Percentiles rank a stretch among this genome's conserved stretches.
Conservation (phyloP, 805 yeast species). For the Sugiyamaella marilandica region DNA sequence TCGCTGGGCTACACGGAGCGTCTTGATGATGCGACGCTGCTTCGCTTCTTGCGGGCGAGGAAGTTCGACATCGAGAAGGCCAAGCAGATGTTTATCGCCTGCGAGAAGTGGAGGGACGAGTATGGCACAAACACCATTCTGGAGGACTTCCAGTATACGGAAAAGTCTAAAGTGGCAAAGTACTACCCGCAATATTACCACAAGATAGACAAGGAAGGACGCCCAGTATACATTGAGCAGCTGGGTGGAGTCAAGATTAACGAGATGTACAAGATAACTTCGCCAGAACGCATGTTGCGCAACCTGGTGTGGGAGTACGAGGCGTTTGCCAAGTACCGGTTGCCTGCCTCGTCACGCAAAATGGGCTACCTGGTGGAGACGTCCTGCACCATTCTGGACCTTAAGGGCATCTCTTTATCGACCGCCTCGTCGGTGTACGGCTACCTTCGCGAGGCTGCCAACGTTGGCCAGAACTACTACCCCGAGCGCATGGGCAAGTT, state of each 20-base stretch:
- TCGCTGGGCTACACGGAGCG: constrained; percentile 70
- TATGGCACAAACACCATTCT: constrained; percentile 84
- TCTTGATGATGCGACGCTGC: constrained; percentile 75
- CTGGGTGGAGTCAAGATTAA: constrained; percentile 84
- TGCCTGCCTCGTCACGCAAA: constrained; percentile 92
- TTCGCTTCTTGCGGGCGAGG: constrained; percentile 90
- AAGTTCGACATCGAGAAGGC: constrained; percentile 83
- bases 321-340: constrained; percentile 72
- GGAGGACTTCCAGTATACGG: constrained; percentile 85
- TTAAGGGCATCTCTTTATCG: constrained; percentile 86
- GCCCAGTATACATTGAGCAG: constrained; percentile 94
- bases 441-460: constrained; percentile 89
- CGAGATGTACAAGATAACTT: constrained; percentile 89
- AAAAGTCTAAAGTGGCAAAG: constrained; percentile 83
- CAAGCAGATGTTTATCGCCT: constrained; percentile 71
- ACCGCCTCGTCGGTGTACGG: constrained; percentile 80
- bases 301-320: constrained; percentile 98
- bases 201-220: constrained; percentile 93
- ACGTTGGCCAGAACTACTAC: constrained; percentile 93
- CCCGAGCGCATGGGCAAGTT: constrained; percentile 99
- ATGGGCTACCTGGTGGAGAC: constrained; percentile 80
- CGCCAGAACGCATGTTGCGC: constrained; percentile 92
- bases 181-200: constrained; percentile 96
- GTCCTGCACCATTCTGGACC: constrained; percentile 91
- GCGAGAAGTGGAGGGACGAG: constrained; percentile 89